phyloP scores from a whole-genome alignment of 1,284 basidiomycete species.

The Malassezia vespertilionis region DNA sequence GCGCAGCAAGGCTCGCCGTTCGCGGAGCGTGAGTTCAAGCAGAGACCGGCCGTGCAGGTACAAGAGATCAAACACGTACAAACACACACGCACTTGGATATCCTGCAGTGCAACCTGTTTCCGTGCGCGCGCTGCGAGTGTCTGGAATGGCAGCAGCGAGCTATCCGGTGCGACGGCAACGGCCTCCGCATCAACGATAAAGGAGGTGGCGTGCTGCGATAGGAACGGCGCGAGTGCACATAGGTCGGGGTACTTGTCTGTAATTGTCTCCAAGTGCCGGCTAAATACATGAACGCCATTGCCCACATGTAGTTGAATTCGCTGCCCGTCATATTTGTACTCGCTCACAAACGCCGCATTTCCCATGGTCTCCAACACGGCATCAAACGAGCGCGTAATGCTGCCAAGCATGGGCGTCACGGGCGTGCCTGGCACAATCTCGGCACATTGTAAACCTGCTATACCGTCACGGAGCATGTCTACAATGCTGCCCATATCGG shows the following conservation, averaged over 20 bases:
- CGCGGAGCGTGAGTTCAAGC: constrained; percentile 61
- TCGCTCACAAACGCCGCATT: constrained; percentile 51
- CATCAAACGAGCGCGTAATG: constrained; percentile 66
- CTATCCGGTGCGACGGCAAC: constrained; percentile 34
- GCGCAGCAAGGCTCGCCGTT: constrained; percentile 60
- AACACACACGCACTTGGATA: constrained; percentile 42
- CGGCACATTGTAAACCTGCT: constrained; percentile 52
- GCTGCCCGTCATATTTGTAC: constrained; percentile 74
- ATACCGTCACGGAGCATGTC: constrained; percentile 52
- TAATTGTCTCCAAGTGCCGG: constrained; percentile 84
- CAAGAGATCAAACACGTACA: constrained; percentile 43
- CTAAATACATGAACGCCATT: constrained; percentile 63
- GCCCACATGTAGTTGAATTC: constrained; percentile 68
- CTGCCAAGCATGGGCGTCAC: constrained; percentile 52
- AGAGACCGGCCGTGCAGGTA: constrained; percentile 55
- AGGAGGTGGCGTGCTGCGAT: constrained; percentile 52
- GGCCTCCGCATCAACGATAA: constrained; percentile 73
- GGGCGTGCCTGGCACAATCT: constrained; percentile 59
- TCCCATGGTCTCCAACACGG: constrained; percentile 63
- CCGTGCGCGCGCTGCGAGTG: constrained; percentile 28
- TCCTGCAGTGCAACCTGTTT: constrained; percentile 39
- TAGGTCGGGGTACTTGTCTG: constrained; percentile 77
- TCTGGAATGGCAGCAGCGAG: constrained; percentile 41
- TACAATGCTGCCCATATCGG: constrained; percentile 71
- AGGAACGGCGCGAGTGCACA: constrained; percentile 50